Base-by-base conservation (phyloP, 2,329 filamentous ascomycete species). In the Cladophialophora carrionii region DNA sequence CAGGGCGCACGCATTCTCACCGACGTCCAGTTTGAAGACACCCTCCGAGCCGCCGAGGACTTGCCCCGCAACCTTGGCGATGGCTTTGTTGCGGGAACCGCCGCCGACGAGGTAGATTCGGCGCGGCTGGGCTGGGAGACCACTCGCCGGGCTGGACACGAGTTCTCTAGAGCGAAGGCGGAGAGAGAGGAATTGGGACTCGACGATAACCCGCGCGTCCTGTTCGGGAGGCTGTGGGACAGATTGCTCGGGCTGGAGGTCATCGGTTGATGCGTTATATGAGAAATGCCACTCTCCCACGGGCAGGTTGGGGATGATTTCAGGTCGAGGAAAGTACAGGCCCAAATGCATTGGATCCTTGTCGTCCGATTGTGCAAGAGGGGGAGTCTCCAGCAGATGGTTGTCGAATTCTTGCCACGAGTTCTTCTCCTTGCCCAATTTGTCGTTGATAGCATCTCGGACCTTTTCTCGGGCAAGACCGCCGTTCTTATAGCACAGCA, bases 401-500 rank as follows among this genome's bases (percentile, higher is more conserved):
- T 85, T 78, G 82, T 98, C 95, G 83, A 98, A 99, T 58, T 78
- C 83, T 57, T 86, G 85, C 95, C 95, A 99, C 10, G 83, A 81
- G 62, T 88, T 77, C 9, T 74, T 63, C n/a, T 74, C 83, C 4
- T 77, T 71, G 9, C 79, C 78, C 24, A 80, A 77, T 48, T 76
- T 74, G 62, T 78, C 72, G 67, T 92, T 89, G 59, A 98, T 86
- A 0, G 86, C 83, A 74, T 99, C 92, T 61, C 95, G 90, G 68
- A 98, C 87, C 73, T 90, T 88, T 76, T 99, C 95, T 52, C 95
- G 90, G 1, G 95, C 94, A 1, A 98, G 87, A 1, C 92, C 92
- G 71, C 95, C 95, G 79, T 99, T 99, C 80, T 98, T 98, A 83
- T 98, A 99, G 84, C 95, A 99, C 41, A 99, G 87, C 95, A 99